phyloP scores from a whole-genome alignment of 2,329 filamentous ascomycete species.

The Cordyceps farinosa region DNA sequence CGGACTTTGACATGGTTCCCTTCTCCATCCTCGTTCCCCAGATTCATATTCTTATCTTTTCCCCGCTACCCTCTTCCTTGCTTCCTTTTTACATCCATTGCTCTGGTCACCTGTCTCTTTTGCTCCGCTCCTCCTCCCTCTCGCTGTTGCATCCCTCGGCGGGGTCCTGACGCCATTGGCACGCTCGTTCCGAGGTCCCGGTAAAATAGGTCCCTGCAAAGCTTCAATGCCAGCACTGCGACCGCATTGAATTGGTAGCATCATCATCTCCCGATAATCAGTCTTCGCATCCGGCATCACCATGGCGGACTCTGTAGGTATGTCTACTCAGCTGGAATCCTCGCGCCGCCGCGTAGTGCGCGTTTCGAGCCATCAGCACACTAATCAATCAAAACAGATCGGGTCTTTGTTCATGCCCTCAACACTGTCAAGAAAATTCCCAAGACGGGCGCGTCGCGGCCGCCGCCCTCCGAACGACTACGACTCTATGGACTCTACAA shows the following conservation, averaged over 20 bases:
- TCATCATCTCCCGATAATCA: conserved; percentile 6
- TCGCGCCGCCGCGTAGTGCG: not conserved
- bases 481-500: conserved; percentile 98
- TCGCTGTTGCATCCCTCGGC: conserved; percentile 9
- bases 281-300: conserved; percentile 13
- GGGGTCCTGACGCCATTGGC: conserved; percentile 20
- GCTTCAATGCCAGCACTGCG: not conserved
- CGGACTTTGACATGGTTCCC: not conserved
- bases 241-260: conserved; percentile 8
- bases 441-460: conserved; percentile 85
- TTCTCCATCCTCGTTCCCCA: conserved; percentile 5
- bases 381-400: conserved; percentile 56
- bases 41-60: not conserved
- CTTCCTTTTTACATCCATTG: not conserved
- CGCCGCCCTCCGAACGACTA: conserved; percentile 78
- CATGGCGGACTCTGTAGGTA: conserved; percentile 39
- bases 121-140: not conserved
- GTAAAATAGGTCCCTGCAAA: not conserved
- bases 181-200: conserved; percentile 19
- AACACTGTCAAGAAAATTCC: conserved; percentile 98
- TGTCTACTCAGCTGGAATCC: conserved; percentile 8
- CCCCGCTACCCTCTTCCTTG: not conserved
- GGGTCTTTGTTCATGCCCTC: conserved; percentile 97
- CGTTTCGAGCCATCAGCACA: not conserved
- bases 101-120: not conserved